Evolutionary conservation across 352 stramenopile species (phyloP), one percentile per base, ranked within the genome.

Genomic region (Aphanomyces stellatus): DNA sequence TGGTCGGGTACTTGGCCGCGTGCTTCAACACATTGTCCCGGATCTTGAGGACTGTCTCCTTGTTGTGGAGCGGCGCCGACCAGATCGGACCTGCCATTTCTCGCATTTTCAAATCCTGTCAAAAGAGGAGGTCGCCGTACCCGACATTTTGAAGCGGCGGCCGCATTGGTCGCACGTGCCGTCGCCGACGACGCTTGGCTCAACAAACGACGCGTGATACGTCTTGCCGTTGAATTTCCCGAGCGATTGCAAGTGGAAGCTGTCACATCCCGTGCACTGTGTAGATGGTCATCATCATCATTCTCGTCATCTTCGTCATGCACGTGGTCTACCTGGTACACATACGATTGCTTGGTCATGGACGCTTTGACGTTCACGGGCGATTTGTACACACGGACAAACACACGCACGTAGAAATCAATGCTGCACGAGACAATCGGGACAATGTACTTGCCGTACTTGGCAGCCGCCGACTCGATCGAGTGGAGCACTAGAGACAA

Each of bases 351-450:
- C 77, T 95, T 95, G 49, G 85, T 95, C 85, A 95, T 94, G 11
- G 82, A 88, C 59, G 95, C 85, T 76, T 98, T 98, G 37, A 96
- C 95, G 70, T 97, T 96, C 17, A 91, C 82, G 22, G 97, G 96
- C 59, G 95, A 96, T 72, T 98, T 92, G 77, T 96, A 98, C 43
- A 99, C 96, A 65, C 98, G 94, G 17, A 99, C 96, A 80, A 99
- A 99, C 42, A 99, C 90, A 53, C 98, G 95, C 43, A 99, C 85
- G 81, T 99, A 99, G 74, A 99, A 99, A 65, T 99, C 96, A 73
- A 99, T 99, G 69, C 96, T 97, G 62, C 99, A 97, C 37, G 90
- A 98, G 25, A 98, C 88, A 24, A 99, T 88, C 0, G 97, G 97
- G 65, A 98, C 88, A 73, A 99, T 98, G 71, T 97, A 93, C 56